These are phyloP conservation scores for Kazachstania martiniae DNA, from an alignment of 805 yeast genomes.

Conservation along the genomic window DNA sequence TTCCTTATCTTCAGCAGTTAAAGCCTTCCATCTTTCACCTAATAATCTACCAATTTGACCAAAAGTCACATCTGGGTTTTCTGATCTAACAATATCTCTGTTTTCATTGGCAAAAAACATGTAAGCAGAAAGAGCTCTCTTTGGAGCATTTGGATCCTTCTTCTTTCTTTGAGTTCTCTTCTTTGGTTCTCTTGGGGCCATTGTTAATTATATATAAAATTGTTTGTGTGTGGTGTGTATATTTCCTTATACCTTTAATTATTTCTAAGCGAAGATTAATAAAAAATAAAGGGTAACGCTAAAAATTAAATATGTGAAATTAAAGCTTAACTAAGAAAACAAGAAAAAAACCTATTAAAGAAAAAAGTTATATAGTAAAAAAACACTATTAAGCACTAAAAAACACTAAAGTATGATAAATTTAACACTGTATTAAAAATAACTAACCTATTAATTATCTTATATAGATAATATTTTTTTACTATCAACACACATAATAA, in stretches of 20 bases:
- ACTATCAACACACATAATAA: too few relatives aligned
- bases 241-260: neutral
- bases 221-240: neutral
- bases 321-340: too few relatives aligned
- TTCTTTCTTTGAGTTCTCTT: slow-evolving; percentile 34
- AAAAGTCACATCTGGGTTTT: slow-evolving; percentile 91
- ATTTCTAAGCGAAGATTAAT: neutral
- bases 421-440: too few relatives aligned
- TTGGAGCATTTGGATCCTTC: slow-evolving; percentile 95
- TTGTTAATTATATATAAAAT: neutral
- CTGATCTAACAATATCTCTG: slow-evolving; percentile 92
- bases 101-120: slow-evolving; percentile 98
- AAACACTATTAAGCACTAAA: too few relatives aligned
- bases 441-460: too few relatives aligned
- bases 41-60: slow-evolving; percentile 92
- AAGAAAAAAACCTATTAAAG: too few relatives aligned
- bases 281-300: too few relatives aligned
- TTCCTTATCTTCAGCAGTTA: slow-evolving; percentile 67
- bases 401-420: too few relatives aligned
- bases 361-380: too few relatives aligned
- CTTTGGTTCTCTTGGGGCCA: slow-evolving; percentile 21
- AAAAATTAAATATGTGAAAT: too few relatives aligned
- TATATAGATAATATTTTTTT: too few relatives aligned
- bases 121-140: slow-evolving; percentile 96
- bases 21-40: slow-evolving; percentile 95